Evolutionary conservation across 2,329 filamentous ascomycete genomes (phyloP).

Genomic region (Trichoderma afroharzianum): DNA sequence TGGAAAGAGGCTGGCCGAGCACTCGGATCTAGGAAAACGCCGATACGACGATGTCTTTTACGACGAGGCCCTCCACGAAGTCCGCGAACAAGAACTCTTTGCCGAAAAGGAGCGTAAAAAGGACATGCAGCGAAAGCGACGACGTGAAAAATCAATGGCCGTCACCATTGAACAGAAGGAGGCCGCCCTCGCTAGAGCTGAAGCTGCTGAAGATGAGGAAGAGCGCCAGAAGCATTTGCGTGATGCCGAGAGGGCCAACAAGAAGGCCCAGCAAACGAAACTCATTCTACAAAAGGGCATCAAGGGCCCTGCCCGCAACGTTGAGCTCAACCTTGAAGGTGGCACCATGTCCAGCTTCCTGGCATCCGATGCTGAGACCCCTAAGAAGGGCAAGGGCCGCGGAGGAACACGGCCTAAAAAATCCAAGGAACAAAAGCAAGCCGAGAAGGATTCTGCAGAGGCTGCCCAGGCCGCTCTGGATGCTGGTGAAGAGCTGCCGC

Average conservation of each 20-base stretch:
- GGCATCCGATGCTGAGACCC: conserved; percentile 55
- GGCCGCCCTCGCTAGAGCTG: conserved; percentile 72
- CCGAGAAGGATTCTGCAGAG: conserved; percentile 78
- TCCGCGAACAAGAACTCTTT: conserved; percentile 83
- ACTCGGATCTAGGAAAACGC: conserved; percentile 68
- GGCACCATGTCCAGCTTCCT: conserved; percentile 84
- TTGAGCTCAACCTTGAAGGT: conserved; percentile 79
- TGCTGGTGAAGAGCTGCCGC: conserved; percentile 66
- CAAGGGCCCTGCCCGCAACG: conserved; percentile 66
- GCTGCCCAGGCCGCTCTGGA: conserved; percentile 82
- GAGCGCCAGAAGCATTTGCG: conserved; percentile 77
- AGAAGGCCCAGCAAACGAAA: conserved; percentile 89
- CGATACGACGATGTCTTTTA: conserved; percentile 76
- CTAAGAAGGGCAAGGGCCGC: conserved; percentile 51
- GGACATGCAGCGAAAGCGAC: conserved; percentile 96
- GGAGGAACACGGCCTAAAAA: conserved; percentile 77
- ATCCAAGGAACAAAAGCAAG: conserved; percentile 80
- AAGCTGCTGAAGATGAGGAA: conserved; percentile 73
- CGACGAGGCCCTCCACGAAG: conserved; percentile 76
- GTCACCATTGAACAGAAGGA: conserved; percentile 90
- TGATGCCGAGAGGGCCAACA: conserved; percentile 84
- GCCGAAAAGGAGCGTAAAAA: conserved; percentile 99
- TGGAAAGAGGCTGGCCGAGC: conserved; percentile 61
- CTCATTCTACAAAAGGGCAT: conserved; percentile 82
- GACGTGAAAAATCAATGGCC: conserved; percentile 92